Evolutionary conservation across 140 eudicot genomes (phyloP).

Genomic region (Anethum foeniculum): DNA sequence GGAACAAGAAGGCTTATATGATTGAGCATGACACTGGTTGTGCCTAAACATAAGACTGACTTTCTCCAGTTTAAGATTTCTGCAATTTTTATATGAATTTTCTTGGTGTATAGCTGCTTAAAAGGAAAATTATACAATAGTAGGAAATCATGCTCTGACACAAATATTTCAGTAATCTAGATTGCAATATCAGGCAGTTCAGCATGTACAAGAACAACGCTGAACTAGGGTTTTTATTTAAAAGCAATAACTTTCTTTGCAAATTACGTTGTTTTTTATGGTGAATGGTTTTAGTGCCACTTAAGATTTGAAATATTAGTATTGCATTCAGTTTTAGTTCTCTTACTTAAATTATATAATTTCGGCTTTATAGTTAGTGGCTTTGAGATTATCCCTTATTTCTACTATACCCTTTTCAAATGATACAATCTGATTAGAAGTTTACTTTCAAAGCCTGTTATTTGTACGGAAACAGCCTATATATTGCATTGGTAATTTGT

Average conservation of each 20-base stretch:
- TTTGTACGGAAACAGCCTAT: no score
- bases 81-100: background rate
- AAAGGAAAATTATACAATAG: background rate
- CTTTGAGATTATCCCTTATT: no score
- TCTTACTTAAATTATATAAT: no score
- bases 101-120: constrained; percentile 26
- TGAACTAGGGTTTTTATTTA: background rate
- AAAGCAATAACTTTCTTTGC: background rate
- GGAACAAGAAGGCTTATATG: constrained; percentile 90
- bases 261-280: background rate
- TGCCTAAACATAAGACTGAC: background rate
- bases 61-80: constrained; percentile 1
- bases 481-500: no score
- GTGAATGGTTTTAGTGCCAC: background rate
- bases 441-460: no score
- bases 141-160: background rate
- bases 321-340: no score
- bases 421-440: no score
- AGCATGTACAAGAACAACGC: background rate
- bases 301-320: no score
- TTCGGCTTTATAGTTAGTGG: no score
- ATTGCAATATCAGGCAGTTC: background rate
- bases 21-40: constrained; percentile 30
- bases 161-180: background rate
- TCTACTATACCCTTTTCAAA: no score